phyloP scores from a whole-genome alignment of 2,329 filamentous ascomycete species.

The Chaetothyriales sp. region DNA sequence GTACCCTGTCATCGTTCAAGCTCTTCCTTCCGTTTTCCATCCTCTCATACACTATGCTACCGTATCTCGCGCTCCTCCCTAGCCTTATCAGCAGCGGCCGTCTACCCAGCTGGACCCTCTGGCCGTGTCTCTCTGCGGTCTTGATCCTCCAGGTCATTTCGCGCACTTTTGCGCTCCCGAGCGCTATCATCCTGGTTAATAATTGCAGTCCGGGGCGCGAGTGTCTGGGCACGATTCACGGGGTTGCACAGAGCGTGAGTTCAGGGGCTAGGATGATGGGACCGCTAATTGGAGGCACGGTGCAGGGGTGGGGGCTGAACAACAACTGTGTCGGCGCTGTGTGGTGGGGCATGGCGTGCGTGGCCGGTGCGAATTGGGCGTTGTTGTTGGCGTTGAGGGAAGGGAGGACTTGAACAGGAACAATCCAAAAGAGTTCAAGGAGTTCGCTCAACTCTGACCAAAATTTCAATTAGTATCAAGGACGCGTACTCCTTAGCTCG shows the following conservation, averaged over 20 bases:
- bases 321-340: constrained; percentile 42
- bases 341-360: constrained; percentile 44
- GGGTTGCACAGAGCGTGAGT: constrained; percentile 43
- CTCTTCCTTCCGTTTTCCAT: constrained; percentile 59
- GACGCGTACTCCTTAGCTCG: no score
- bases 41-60: constrained; percentile 53
- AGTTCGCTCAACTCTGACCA: no score
- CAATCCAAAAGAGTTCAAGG: no score
- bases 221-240: constrained; percentile 46
- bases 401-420: constrained; percentile 35
- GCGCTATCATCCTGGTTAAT: constrained; percentile 46
- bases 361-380: constrained; percentile 44
- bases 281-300: constrained; percentile 41
- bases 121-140: constrained; percentile 51
- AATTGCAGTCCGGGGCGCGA: constrained; percentile 45
- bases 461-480: no score
- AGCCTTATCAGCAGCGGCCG: constrained; percentile 21
- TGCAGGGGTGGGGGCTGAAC: constrained; percentile 40
- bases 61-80: constrained; percentile 57
- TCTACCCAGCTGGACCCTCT: constrained; percentile 37
- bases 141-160: constrained; percentile 57
- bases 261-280: constrained; percentile 43
- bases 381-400: constrained; percentile 51
- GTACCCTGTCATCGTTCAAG: constrained; percentile 55
- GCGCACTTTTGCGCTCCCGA: constrained; percentile 54